A percentile compares a stretch with the other conserved stretches of the same genome.
These are phyloP conservation scores for Skeletonema menzelii DNA, from an alignment of 108 stramenopile species.

Conservation along the genomic window DNA sequence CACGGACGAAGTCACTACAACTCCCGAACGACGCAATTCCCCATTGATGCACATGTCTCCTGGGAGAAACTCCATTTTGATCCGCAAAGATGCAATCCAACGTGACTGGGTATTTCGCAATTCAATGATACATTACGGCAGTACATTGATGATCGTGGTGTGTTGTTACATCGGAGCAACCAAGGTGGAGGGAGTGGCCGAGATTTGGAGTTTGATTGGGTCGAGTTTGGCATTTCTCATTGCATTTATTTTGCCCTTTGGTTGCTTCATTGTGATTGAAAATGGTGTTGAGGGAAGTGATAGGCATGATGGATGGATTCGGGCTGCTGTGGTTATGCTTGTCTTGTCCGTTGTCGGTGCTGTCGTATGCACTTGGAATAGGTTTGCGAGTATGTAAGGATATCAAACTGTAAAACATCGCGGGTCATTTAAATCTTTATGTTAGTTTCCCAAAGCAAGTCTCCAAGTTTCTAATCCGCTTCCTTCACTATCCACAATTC, in stretches of 20 bases:
- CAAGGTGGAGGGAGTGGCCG: slow-evolving; percentile 66
- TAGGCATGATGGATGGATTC: slow-evolving; percentile 14
- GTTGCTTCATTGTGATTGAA: slow-evolving; percentile 43
- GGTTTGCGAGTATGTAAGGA: not conserved
- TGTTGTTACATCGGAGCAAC: slow-evolving; percentile 62
- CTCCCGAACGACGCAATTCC: slow-evolving; percentile 4
- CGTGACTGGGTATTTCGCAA: slow-evolving; percentile 39
- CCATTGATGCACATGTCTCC: not conserved
- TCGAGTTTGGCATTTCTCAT: slow-evolving; percentile 75
- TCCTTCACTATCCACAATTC: too few relatives aligned
- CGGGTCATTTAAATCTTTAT: too few relatives aligned
- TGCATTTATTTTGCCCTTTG: slow-evolving; percentile 69
- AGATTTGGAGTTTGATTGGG: slow-evolving; percentile 79
- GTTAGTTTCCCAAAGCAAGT: too few relatives aligned
- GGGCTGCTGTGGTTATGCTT: slow-evolving; percentile 33
- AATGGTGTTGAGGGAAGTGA: slow-evolving; percentile 20
- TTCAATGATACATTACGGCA: slow-evolving; percentile 42
- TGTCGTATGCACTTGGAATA: slow-evolving; percentile 48
- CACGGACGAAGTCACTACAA: not conserved
- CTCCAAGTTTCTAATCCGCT: too few relatives aligned
- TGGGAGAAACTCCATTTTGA: slow-evolving; percentile 11
- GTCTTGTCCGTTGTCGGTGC: slow-evolving; percentile 32
- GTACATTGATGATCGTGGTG: slow-evolving; percentile 56
- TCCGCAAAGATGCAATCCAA: slow-evolving; percentile 26
- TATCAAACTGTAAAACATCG: too few relatives aligned